Percentiles rank a stretch among this genome's conserved stretches.
Conservation (phyloP, 2,329 filamentous ascomycete genomes). For the Emergomyces orientalis region DNA sequence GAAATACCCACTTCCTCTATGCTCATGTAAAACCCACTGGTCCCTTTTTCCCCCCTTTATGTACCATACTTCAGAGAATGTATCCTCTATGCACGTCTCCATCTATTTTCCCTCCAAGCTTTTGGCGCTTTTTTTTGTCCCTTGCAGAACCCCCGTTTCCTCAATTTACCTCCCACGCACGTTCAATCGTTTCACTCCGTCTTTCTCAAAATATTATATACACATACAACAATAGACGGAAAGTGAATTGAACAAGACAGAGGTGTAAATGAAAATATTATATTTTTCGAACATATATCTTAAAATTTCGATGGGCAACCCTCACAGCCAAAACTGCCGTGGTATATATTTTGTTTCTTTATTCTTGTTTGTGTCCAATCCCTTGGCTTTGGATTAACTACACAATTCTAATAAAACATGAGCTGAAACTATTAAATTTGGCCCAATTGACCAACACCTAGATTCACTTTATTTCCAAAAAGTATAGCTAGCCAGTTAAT, state of each 20-base stretch:
- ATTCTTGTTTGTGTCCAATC: no score
- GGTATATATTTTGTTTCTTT: no score
- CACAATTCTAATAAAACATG: no score
- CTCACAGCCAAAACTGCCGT: no score
- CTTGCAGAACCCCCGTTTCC: background rate
- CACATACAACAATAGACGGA: background rate
- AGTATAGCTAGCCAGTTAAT: no score
- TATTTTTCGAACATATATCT: no score
- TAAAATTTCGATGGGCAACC: no score
- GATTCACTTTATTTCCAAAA: no score
- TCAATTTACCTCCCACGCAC: background rate
- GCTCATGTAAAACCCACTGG: background rate
- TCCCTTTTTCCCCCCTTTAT: background rate
- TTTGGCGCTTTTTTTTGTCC: background rate
- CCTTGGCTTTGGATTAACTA: no score
- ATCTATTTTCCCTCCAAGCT: background rate
- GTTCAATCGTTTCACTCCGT: background rate
- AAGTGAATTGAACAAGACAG: background rate
- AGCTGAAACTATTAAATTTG: no score
- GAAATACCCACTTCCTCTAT: background rate
- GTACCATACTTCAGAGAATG: background rate
- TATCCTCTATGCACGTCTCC: background rate
- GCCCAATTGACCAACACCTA: no score
- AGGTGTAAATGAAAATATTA: no score
- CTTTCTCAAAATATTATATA: background rate